Conservation (phyloP, 352 stramenopile species). For the Globisporangium solare region DNA sequence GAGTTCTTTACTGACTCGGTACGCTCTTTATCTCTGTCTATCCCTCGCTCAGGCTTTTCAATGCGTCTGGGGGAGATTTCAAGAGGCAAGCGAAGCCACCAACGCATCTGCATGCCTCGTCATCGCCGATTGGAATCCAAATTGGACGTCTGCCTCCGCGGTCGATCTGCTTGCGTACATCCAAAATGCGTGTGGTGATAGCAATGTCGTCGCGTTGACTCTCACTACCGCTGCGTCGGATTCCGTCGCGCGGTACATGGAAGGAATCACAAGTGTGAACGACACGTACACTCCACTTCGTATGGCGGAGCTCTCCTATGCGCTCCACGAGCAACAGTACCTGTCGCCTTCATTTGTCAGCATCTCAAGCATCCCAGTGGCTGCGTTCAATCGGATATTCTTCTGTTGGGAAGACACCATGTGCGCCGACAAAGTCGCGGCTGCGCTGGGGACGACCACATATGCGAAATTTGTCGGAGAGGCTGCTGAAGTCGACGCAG, state of each 20-base stretch:
- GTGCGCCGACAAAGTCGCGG: slow-evolving; percentile 22
- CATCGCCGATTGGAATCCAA: slow-evolving; percentile 24
- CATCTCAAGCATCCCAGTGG: slow-evolving; percentile 6
- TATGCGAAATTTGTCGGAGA: neutral
- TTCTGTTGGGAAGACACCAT: slow-evolving; percentile 17
- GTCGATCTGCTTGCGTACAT: slow-evolving; percentile 8
- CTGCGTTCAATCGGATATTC: slow-evolving; percentile 22
- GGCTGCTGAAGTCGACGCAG: slow-evolving; percentile 1
- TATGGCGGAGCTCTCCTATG: slow-evolving; percentile 15
- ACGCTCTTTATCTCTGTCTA: neutral
- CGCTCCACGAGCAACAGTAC: slow-evolving; percentile 14
- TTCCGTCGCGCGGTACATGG: slow-evolving; percentile 12
- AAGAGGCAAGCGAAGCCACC: slow-evolving; percentile 1
- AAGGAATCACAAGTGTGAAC: slow-evolving; percentile 18
- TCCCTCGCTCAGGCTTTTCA: slow-evolving; percentile 8
- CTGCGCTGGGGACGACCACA: neutral
- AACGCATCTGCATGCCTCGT: slow-evolving; percentile 18
- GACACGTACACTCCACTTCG: slow-evolving; percentile 11
- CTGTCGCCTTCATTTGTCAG: slow-evolving; percentile 6
- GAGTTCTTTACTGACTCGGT: neutral
- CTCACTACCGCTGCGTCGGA: slow-evolving; percentile 20
- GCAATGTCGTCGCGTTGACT: slow-evolving; percentile 27
- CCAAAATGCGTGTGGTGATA: slow-evolving; percentile 8
- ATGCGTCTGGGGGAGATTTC: slow-evolving; percentile 29
- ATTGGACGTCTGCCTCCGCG: slow-evolving; percentile 11